phyloP scores from a whole-genome alignment of 2,329 filamentous ascomycete genomes.

The Coniochaeta pulveracea region DNA sequence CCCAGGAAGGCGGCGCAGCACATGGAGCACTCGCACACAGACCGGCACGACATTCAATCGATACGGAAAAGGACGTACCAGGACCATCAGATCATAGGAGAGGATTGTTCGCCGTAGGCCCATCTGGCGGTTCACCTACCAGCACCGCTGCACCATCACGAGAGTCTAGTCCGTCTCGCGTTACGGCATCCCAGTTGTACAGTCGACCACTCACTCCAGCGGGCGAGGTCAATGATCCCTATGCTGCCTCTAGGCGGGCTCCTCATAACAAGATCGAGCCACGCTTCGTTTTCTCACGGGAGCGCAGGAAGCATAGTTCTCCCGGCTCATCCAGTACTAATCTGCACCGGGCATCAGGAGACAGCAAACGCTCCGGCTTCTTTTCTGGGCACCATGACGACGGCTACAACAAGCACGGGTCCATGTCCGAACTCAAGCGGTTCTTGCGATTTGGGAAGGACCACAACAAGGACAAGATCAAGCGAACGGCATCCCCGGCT shows the following conservation, averaged over 20 bases:
- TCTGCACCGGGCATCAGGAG: constrained; percentile 29
- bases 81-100: constrained; percentile 29
- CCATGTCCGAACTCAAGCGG: constrained; percentile 91
- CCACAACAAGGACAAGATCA: constrained; percentile 59
- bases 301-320: constrained; percentile 57
- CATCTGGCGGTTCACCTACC: constrained; percentile 18
- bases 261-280: constrained; percentile 62
- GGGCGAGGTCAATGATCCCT: constrained; percentile 74
- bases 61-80: constrained; percentile 16
- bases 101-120: constrained; percentile 40
- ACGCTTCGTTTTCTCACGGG: constrained; percentile 72
- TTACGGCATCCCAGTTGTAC: constrained; percentile 51
- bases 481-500: constrained; percentile 54
- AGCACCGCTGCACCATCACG: constrained; percentile 46
- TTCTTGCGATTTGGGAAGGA: constrained; percentile 78
- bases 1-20: constrained; percentile 36
- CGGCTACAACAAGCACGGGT: constrained; percentile 50
- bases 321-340: constrained; percentile 40
- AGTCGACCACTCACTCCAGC: constrained; percentile 68
- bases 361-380: constrained; percentile 37
- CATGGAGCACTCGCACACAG: constrained; percentile 30
- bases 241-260: constrained; percentile 69
- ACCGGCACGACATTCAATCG: constrained; percentile 25
- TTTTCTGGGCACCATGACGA: constrained; percentile 30
- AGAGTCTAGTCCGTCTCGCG: constrained; percentile 53